A percentile compares a stretch with the other conserved stretches of the same genome.
Conservation (phyloP, 345 rosid species). For the Bretschneidera sinensis region DNA sequence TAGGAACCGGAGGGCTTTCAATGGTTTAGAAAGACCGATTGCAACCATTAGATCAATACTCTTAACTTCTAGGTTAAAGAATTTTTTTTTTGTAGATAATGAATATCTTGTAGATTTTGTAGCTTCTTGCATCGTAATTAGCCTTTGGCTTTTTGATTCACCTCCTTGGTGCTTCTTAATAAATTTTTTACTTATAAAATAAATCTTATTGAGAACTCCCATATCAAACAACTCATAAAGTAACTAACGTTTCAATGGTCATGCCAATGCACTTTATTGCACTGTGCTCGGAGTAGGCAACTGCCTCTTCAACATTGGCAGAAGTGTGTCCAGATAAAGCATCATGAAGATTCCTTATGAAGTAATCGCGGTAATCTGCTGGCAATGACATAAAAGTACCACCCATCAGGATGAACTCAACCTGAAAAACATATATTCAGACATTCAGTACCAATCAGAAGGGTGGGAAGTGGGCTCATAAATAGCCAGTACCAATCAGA, state of each 20-base stretch:
- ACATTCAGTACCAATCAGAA: slow-evolving; percentile 7
- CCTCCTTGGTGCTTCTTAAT: no score
- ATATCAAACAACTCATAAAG: slow-evolving; percentile 2
- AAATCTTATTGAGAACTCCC: background rate
- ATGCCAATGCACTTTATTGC: slow-evolving; percentile 96
- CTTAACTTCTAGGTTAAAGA: no score
- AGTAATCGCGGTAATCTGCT: slow-evolving; percentile 92
- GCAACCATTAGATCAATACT: no score
- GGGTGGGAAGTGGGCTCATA: background rate
- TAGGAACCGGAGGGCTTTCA: no score
- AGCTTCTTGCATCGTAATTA: no score
- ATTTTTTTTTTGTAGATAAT: no score
- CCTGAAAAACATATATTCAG: slow-evolving; percentile 61
- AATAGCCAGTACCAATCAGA: no score
- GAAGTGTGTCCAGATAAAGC: slow-evolving; percentile 97
- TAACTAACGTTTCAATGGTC: slow-evolving; percentile 96
- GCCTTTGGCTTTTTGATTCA: no score
- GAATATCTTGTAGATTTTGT: no score
- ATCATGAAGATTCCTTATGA: slow-evolving; percentile 93
- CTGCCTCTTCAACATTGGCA: slow-evolving; percentile 94
- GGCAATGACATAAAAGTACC: slow-evolving; percentile 98
- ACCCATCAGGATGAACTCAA: slow-evolving; percentile 97
- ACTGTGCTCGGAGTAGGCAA: slow-evolving; percentile 89
- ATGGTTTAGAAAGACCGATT: no score
- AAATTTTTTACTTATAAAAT: no score